Conservation (phyloP, 169 alveolate species). For the Plasmodium vivax region DNA sequence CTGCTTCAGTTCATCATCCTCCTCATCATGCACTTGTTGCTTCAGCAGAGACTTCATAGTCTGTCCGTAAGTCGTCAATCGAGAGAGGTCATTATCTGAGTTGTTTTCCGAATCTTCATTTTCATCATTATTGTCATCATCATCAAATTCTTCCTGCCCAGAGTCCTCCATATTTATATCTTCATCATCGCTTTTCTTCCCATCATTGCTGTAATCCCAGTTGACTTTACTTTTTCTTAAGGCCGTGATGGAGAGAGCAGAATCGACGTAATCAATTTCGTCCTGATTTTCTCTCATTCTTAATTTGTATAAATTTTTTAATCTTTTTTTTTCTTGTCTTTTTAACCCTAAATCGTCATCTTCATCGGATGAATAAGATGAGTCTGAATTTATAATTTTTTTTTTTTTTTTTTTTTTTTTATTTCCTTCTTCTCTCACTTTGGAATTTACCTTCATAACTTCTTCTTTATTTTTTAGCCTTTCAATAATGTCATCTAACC, state of each 20-base stretch:
- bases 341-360: slow-evolving; percentile 73
- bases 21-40: slow-evolving; percentile 74
- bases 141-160: slow-evolving; percentile 49
- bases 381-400: not conserved
- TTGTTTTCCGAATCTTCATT: slow-evolving; percentile 68
- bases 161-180: slow-evolving; percentile 43
- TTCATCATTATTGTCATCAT: slow-evolving; percentile 57
- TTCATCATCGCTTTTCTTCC: slow-evolving; percentile 75
- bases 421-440: slow-evolving; percentile 20
- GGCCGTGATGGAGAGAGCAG: slow-evolving; percentile 48
- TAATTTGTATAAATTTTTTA: slow-evolving; percentile 62
- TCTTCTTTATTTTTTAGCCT: slow-evolving; percentile 70
- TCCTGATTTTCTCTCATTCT: slow-evolving; percentile 68
- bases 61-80: slow-evolving; percentile 68
- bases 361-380: not conserved
- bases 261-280: slow-evolving; percentile 70
- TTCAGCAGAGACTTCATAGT: slow-evolving; percentile 53
- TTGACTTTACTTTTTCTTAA: slow-evolving; percentile 53
- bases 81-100: slow-evolving; percentile 46
- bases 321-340: slow-evolving; percentile 74
- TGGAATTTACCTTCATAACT: slow-evolving; percentile 19
- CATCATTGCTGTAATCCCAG: slow-evolving; percentile 76
- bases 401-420: slow-evolving; percentile 34
- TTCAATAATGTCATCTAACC: slow-evolving; percentile 70
- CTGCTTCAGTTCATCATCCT: slow-evolving; percentile 71